A percentile compares a stretch with the other conserved stretches of the same genome.
Evolutionary conservation across 768 basidiomycete species (phyloP).

Genomic region (Mycena maculata): DNA sequence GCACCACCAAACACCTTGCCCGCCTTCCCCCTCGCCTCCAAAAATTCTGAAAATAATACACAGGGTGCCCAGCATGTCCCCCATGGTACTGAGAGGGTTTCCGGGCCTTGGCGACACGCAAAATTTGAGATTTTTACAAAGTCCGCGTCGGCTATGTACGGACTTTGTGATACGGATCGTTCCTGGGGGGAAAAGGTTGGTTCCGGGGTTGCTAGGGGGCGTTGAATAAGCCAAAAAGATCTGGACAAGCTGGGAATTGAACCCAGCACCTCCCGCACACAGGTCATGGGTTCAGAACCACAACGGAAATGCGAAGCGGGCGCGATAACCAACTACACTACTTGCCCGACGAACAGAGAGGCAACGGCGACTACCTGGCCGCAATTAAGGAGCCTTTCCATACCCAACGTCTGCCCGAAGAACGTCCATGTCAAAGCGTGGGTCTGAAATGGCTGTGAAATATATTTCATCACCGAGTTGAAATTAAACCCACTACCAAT

Average conservation of each 20-base stretch:
- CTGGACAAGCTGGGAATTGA: conserved; percentile 27
- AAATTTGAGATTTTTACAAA: background rate
- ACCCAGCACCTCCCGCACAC: conserved; percentile 23
- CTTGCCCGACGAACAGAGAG: background rate
- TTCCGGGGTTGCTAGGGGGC: background rate
- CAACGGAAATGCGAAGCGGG: conserved; percentile 20
- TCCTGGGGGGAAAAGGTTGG: background rate
- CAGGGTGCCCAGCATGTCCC: background rate
- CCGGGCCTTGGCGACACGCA: background rate
- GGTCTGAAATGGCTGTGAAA: too few species aligned
- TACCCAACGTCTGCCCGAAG: too few species aligned
- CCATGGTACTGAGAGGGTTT: background rate
- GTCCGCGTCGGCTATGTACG: background rate
- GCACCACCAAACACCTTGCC: background rate
- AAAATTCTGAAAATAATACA: background rate
- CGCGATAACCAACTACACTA: conserved; percentile 31
- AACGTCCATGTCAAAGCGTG: too few species aligned
- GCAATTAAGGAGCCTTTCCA: too few species aligned
- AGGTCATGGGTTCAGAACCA: background rate
- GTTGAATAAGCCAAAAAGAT: background rate
- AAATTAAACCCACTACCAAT: too few species aligned
- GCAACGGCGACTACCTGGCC: too few species aligned
- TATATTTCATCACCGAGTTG: too few species aligned
- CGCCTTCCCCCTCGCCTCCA: background rate
- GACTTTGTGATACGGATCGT: background rate